Evolutionary conservation across 2,329 filamentous ascomycete genomes (phyloP).

Genomic region (Beauveria sp.): DNA sequence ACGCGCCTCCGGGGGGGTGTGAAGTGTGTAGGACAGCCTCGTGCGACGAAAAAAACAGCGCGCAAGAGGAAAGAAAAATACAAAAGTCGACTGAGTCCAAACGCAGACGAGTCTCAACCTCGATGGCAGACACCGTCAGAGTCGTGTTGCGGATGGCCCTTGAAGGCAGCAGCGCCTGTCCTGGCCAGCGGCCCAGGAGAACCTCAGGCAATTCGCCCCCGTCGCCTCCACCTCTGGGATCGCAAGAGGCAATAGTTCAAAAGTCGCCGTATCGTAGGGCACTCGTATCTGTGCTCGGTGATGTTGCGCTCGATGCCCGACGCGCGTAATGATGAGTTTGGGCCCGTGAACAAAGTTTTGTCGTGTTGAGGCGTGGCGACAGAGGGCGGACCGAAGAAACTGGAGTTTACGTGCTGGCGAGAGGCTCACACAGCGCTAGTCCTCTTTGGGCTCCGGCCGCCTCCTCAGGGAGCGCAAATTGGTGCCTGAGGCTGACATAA

Average conservation of each 20-base stretch:
- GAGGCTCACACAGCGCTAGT: slow-evolving; percentile 24
- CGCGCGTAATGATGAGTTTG: slow-evolving; percentile 43
- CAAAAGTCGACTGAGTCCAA: slow-evolving; percentile 16
- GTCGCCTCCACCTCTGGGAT: slow-evolving; percentile 36
- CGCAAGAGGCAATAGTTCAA: slow-evolving; percentile 30
- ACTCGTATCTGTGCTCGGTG: slow-evolving; percentile 20
- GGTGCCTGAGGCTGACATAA: slow-evolving; percentile 21
- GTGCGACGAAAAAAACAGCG: background rate
- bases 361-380: slow-evolving; percentile 34
- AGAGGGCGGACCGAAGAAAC: slow-evolving; percentile 35
- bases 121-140: slow-evolving; percentile 18
- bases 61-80: slow-evolving; percentile 12
- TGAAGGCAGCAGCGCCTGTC: slow-evolving; percentile 31
- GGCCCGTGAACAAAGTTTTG: slow-evolving; percentile 31
- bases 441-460: slow-evolving; percentile 17
- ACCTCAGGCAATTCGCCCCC: slow-evolving; percentile 36
- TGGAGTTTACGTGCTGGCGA: slow-evolving; percentile 34
- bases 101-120: slow-evolving; percentile 16
- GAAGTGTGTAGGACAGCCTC: background rate
- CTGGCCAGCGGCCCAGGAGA: slow-evolving; percentile 41
- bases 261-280: slow-evolving; percentile 25
- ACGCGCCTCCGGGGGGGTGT: slow-evolving; percentile 10
- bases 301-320: slow-evolving; percentile 39
- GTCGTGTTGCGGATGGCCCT: slow-evolving; percentile 33
- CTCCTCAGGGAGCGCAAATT: slow-evolving; percentile 13